These are phyloP conservation scores for Microcera coccophila DNA, from an alignment of 2,329 filamentous ascomycete species.

Conservation along the genomic window DNA sequence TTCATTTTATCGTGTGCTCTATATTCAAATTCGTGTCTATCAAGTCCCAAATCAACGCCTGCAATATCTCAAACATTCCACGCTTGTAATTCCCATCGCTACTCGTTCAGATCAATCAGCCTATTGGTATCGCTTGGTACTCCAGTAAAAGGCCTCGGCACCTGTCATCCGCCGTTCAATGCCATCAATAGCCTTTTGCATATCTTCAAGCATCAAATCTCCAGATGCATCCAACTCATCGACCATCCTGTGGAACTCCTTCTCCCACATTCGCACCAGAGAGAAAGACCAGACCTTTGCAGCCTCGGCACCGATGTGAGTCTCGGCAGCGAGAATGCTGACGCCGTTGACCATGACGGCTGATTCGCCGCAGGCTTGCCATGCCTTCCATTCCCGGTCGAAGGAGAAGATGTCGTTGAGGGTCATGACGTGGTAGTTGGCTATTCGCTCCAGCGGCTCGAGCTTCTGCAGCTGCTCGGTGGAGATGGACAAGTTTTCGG, in stretches of 20 bases:
- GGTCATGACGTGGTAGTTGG: conserved; percentile 12
- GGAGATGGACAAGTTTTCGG: conserved; percentile 5
- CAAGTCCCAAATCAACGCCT: not conserved
- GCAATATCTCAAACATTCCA: not conserved
- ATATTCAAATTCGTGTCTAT: too few species aligned
- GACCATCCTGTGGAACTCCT: conserved; percentile 7
- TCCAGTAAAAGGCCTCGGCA: conserved; percentile 10
- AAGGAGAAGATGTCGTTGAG: conserved; percentile 15
- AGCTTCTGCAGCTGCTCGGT: not conserved
- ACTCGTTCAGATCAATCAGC: not conserved
- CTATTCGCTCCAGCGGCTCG: conserved; percentile 6
- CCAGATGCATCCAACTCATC: not conserved
- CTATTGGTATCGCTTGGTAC: conserved; percentile 8
- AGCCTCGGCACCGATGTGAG: conserved; percentile 9
- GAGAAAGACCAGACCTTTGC: conserved; percentile 9
- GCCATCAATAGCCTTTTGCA: conserved; percentile 2
- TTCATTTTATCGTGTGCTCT: too few species aligned
- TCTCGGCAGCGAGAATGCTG: conserved; percentile 7
- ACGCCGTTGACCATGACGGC: conserved; percentile 11
- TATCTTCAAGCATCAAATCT: not conserved
- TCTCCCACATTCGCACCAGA: conserved; percentile 9
- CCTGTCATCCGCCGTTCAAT: conserved; percentile 12
- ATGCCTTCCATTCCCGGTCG: conserved; percentile 8
- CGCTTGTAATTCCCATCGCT: not conserved
- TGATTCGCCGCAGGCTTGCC: conserved; percentile 3